A percentile compares a stretch with the other conserved stretches of the same genome.
These are phyloP conservation scores for Xylona heveae DNA, from an alignment of 495 filamentous ascomycete species.

Conservation along the genomic window DNA sequence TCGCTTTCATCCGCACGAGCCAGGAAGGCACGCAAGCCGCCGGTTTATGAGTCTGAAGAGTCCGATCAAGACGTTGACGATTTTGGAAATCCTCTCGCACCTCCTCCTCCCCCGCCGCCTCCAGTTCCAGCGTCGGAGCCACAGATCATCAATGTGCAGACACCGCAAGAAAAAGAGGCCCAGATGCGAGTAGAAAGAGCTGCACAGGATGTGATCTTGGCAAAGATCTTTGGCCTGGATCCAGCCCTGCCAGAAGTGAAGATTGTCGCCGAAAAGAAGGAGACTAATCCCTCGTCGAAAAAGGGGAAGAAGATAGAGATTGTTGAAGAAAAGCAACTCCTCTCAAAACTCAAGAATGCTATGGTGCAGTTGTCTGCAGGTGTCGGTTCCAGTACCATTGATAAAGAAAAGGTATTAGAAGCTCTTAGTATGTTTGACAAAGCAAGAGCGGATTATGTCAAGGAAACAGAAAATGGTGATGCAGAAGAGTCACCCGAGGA, in stretches of 20 bases:
- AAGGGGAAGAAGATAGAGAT: constrained; percentile 6
- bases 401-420: no score
- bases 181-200: constrained; percentile 22
- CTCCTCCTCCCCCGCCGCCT: constrained; percentile 7
- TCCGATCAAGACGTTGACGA: constrained; percentile 25
- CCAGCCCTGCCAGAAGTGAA: constrained; percentile 6
- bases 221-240: constrained; percentile 29
- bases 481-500: no score
- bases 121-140: constrained; percentile 11
- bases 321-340: constrained; percentile 7
- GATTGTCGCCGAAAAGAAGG: constrained; percentile 8
- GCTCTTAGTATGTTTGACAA: no score
- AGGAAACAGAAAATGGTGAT: no score
- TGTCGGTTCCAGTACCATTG: no score
- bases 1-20: constrained; percentile 33
- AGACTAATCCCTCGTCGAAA: constrained; percentile 6
- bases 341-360: no score
- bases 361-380: no score
- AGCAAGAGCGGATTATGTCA: no score
- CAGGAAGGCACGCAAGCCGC: constrained; percentile 26
- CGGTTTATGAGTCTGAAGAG: constrained; percentile 24
- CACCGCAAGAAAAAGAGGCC: constrained; percentile 1
- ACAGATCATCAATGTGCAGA: not conserved
- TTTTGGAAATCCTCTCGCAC: constrained; percentile 5
- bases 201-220: constrained; percentile 30